Evolutionary conservation across 129 eudicot species (phyloP).

Genomic region (Lactuca saligna): DNA sequence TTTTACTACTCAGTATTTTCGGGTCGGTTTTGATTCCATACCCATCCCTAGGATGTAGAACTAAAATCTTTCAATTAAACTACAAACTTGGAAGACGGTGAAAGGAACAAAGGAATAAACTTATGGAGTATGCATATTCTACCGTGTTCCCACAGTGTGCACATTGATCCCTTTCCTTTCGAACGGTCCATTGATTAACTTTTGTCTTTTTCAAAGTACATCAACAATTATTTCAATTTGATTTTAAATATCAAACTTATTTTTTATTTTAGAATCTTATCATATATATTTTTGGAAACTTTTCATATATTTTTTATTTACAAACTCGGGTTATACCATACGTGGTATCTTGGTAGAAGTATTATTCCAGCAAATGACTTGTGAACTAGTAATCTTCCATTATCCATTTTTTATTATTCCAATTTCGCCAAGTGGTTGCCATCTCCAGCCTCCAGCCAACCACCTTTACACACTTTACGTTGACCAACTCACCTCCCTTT

Average conservation of each 20-base stretch:
- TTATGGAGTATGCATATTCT: not conserved
- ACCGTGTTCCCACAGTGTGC: constrained; percentile 25
- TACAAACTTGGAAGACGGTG: too few relatives aligned
- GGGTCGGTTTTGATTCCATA: too few relatives aligned
- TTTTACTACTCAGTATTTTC: too few relatives aligned
- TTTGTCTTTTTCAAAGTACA: not conserved
- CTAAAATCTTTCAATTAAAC: too few relatives aligned
- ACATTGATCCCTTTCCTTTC: constrained; percentile 13
- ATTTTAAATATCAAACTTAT: too few relatives aligned
- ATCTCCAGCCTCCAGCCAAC: constrained; percentile 16
- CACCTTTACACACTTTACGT: constrained; percentile 22
- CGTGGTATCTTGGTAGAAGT: too few relatives aligned
- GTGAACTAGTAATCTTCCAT: constrained; percentile 33
- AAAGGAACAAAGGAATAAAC: not conserved
- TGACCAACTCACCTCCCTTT: constrained; percentile 27
- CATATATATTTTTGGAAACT: too few relatives aligned
- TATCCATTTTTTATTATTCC: constrained; percentile 3
- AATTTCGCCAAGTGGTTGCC: not conserved
- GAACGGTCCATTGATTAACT: not conserved
- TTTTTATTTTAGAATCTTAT: too few relatives aligned
- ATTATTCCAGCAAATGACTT: constrained; percentile 29
- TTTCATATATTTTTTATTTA: too few relatives aligned
- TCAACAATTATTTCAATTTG: not conserved
- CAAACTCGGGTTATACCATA: too few relatives aligned
- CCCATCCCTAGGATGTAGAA: too few relatives aligned